phyloP scores from a whole-genome alignment of 768 basidiomycete genomes.

The Gloeopeniophorella convolvens region DNA sequence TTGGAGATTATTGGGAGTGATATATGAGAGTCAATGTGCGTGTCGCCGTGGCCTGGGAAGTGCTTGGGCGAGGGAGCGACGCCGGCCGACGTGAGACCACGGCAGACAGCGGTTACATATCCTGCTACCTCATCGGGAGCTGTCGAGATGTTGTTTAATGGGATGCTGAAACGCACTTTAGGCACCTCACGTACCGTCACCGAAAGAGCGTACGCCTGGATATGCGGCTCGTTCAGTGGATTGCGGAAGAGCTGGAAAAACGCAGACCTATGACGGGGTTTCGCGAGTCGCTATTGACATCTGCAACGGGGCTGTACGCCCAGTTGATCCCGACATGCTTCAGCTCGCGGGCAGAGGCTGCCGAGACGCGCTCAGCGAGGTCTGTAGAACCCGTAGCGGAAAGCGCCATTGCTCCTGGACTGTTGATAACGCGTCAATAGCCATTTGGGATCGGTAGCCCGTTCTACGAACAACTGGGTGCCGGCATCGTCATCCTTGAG shows the following conservation, averaged over 20 bases:
- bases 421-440: conserved; percentile 22
- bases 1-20: conserved; percentile 58
- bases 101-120: conserved; percentile 42
- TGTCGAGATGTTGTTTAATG: conserved; percentile 21
- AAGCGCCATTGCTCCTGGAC: conserved; percentile 70
- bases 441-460: neutral
- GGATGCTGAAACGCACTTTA: neutral
- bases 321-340: conserved; percentile 61
- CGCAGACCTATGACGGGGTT: conserved; percentile 66
- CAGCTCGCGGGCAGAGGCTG: conserved; percentile 51
- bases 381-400: conserved; percentile 45
- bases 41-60: conserved; percentile 73
- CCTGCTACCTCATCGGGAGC: conserved; percentile 48
- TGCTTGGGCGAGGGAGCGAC: conserved; percentile 63
- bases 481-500: conserved; percentile 37
- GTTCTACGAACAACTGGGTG: conserved; percentile 54
- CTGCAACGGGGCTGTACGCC: conserved; percentile 63
- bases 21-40: conserved; percentile 64
- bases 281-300: conserved; percentile 61
- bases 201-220: conserved; percentile 62
- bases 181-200: conserved; percentile 42
- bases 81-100: conserved; percentile 41
- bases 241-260: neutral
- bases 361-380: conserved; percentile 40
- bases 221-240: neutral